Percentiles rank a stretch among this genome's conserved stretches.
Conservation (phyloP, 345 rosid species). For the Mercurialis annua region DNA sequence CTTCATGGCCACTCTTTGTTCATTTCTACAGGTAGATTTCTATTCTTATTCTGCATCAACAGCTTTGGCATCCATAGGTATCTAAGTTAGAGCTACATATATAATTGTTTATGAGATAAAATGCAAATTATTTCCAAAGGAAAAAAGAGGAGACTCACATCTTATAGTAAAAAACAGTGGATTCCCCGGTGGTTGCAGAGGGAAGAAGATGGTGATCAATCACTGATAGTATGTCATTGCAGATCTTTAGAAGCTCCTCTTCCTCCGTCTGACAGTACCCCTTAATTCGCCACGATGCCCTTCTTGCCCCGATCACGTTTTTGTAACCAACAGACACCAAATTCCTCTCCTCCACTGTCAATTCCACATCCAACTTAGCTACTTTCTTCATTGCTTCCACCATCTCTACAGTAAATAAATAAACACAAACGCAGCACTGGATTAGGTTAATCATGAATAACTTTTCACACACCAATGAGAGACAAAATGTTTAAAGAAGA, state of each 20-base stretch:
- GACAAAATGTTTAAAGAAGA: no score
- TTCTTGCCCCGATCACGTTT: slow-evolving; percentile 82
- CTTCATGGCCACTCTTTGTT: no score
- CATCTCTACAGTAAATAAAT: slow-evolving; percentile 50
- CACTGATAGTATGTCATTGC: slow-evolving; percentile 61
- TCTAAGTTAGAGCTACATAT: not conserved
- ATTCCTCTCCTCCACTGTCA: slow-evolving; percentile 83
- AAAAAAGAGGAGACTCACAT: slow-evolving; percentile 40
- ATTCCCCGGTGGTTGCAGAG: slow-evolving; percentile 66
- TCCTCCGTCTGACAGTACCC: slow-evolving; percentile 69
- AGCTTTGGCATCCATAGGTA: not conserved
- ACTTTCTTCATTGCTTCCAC: slow-evolving; percentile 81
- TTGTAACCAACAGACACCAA: slow-evolving; percentile 83
- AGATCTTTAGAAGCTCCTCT: slow-evolving; percentile 68
- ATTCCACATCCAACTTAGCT: slow-evolving; percentile 63
- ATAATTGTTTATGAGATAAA: not conserved
- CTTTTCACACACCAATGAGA: no score
- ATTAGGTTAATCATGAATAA: no score
- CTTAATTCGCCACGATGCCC: slow-evolving; percentile 72
- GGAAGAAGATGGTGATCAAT: slow-evolving; percentile 68
- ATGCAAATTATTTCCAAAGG: not conserved
- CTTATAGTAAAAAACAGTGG: slow-evolving; percentile 75
- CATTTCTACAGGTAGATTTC: no score
- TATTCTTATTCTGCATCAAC: not conserved
- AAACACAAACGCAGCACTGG: no score